Evolutionary conservation across 1,284 basidiomycete genomes (phyloP), one percentile per base, ranked within the genome.

Genomic region (Thecaphora thlaspeos): DNA sequence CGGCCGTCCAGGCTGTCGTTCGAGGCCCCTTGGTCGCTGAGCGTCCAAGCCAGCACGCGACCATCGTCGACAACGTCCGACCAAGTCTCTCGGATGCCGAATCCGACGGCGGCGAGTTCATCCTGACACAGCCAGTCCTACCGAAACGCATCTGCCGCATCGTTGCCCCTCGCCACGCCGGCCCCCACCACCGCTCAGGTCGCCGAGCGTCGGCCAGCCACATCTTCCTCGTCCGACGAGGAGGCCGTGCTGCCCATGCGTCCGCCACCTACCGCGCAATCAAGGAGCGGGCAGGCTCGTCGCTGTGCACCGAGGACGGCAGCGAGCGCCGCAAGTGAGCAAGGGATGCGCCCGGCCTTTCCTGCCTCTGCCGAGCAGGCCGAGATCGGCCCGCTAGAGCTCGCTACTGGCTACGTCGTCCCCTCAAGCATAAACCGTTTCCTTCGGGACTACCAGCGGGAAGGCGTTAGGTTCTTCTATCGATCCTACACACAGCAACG

Each of bases 381-480:
- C 8, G 11, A 22, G 9, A 9, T 54, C 17, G 61, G 51, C 10
- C 50, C 57, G 3, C 37, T 64, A 14, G 12, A 36, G 17, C 57
- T 64, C 0, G 61, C 46, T 4, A 41, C 47, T 1, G 51, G 43
- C 15, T 70, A 80, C 9, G 52, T 80, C 57, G 83, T 91, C 7
- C 89, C 90, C 0, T 83, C 82, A 3, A 75, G 85, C 2, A 86
- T 92, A 64, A 91, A 91, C 73, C 86, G 85, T 0, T 88, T 86
- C 71, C 81, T 92, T 24, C 85, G 91, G 48, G 84, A 86, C 44
- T 93, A 93, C 68, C 90, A 93, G 71, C 82, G 89, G 24, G 87
- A 91, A 21, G 90, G 91, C 14, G 83, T 88, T 15, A 77, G 80
- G 32, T 92, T 92, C 75, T 83, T 93, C 49, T 91, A 83, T 78